Conservation (phyloP, 768 basidiomycete genomes). For the Xerocomellus dryophilus region DNA sequence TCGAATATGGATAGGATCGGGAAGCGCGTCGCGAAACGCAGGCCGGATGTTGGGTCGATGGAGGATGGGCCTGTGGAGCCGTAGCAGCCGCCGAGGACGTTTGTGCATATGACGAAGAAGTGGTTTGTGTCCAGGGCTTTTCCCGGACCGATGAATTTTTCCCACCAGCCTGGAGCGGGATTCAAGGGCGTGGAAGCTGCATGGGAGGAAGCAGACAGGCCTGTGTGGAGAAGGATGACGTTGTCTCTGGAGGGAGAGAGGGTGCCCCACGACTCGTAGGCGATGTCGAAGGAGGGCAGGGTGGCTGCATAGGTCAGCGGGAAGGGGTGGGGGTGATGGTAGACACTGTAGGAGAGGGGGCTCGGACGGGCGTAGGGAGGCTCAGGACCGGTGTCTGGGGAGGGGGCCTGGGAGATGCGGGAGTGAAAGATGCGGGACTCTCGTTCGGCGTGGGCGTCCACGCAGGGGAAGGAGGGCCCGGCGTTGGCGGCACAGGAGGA, state of each 20-base stretch:
- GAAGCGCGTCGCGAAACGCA: conserved; percentile 85
- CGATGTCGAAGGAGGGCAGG: conserved; percentile 76
- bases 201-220: conserved; percentile 93
- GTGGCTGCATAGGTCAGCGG: conserved; percentile 58
- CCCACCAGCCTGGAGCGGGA: conserved; percentile 93
- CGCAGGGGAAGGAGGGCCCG: conserved; percentile 58
- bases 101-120: conserved; percentile 93
- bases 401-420: conserved; percentile 14
- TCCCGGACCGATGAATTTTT: conserved; percentile 95
- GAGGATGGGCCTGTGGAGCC: conserved; percentile 95
- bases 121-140: conserved; percentile 89
- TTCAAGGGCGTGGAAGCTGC: conserved; percentile 80
- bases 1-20: conserved; percentile 93
- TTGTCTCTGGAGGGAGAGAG: conserved; percentile 78
- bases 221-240: conserved; percentile 93
- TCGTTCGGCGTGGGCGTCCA: conserved; percentile 75
- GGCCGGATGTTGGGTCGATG: conserved; percentile 61
- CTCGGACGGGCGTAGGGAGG: conserved; percentile 79
- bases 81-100: conserved; percentile 96
- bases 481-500: not conserved
- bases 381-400: conserved; percentile 64
- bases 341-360: conserved; percentile 69
- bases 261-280: conserved; percentile 98
- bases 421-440: conserved; percentile 46
- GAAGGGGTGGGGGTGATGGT: conserved; percentile 60